phyloP scores from a whole-genome alignment of 768 basidiomycete species.

The Suillus weaverae region DNA sequence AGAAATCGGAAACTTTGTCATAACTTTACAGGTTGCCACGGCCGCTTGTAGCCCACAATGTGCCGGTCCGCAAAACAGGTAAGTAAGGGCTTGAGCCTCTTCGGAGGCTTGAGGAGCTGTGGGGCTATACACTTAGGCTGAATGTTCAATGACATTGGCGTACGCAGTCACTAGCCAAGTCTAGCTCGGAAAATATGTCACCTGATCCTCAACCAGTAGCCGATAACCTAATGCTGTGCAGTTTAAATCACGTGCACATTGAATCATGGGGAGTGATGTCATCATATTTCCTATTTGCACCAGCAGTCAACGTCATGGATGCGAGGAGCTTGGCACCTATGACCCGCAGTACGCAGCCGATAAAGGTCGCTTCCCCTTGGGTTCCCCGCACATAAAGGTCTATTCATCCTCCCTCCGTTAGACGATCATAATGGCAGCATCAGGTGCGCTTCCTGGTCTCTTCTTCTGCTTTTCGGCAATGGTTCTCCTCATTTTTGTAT shows the following conservation, averaged over 20 bases:
- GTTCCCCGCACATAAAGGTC: background rate
- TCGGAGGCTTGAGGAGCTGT: background rate
- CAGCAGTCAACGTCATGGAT: background rate
- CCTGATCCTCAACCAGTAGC: too few species aligned
- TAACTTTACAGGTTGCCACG: background rate
- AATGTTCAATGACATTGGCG: too few species aligned
- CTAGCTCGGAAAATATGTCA: too few species aligned
- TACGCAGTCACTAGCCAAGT: too few species aligned
- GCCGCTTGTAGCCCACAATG: background rate
- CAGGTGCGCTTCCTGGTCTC: constrained; percentile 66
- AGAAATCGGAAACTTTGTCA: background rate
- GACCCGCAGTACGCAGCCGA: background rate
- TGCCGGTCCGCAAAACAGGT: background rate
- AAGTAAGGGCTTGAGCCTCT: background rate
- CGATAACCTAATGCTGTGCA: background rate
- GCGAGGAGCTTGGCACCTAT: background rate
- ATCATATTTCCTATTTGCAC: background rate
- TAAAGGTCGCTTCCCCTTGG: background rate
- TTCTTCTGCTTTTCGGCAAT: constrained; percentile 72
- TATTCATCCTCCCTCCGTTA: constrained; percentile 4
- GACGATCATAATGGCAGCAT: constrained; percentile 44
- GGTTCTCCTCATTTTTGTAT: constrained; percentile 67
- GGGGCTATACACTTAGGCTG: background rate
- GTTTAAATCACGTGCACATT: background rate
- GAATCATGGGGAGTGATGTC: background rate